Percentiles rank a stretch among this genome's conserved stretches.
Evolutionary conservation across 2,329 filamentous ascomycete genomes (phyloP).

Genomic region (Fusarium euwallaceae): DNA sequence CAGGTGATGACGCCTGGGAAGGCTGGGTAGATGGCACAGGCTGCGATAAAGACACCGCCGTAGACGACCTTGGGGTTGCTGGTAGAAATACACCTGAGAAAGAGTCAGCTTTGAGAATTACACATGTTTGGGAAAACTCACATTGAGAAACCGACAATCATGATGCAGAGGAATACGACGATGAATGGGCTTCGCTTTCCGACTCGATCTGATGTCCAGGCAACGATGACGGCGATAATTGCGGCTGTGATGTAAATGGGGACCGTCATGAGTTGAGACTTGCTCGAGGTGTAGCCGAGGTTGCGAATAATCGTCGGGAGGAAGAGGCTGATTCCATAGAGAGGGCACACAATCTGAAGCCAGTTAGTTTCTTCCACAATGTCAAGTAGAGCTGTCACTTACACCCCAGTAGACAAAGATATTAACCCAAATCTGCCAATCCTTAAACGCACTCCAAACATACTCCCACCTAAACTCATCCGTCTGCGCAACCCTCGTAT

Average conservation of each 20-base stretch:
- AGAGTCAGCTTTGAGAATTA: not conserved
- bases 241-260: constrained; percentile 73
- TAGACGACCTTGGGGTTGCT: constrained; percentile 74
- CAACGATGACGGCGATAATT: constrained; percentile 66
- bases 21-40: constrained; percentile 83
- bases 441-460: constrained; percentile 77
- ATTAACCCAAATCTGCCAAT: constrained; percentile 82
- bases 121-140: constrained; percentile 39
- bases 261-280: constrained; percentile 75
- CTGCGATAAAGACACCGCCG: constrained; percentile 80
- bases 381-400: constrained; percentile 43
- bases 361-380: not conserved
- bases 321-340: constrained; percentile 71
- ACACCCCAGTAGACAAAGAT: constrained; percentile 76
- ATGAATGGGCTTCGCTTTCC: constrained; percentile 69
- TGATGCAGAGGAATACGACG: constrained; percentile 64
- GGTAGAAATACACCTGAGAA: constrained; percentile 67
- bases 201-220: constrained; percentile 67
- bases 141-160: constrained; percentile 70
- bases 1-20: constrained; percentile 85
- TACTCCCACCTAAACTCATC: constrained; percentile 84
- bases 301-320: constrained; percentile 74
- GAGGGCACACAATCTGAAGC: constrained; percentile 62
- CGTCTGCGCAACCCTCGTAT: constrained; percentile 67
- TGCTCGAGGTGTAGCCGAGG: constrained; percentile 68